Base-by-base conservation (phyloP, 148 eudicot species). In the Limonium bicolor region DNA sequence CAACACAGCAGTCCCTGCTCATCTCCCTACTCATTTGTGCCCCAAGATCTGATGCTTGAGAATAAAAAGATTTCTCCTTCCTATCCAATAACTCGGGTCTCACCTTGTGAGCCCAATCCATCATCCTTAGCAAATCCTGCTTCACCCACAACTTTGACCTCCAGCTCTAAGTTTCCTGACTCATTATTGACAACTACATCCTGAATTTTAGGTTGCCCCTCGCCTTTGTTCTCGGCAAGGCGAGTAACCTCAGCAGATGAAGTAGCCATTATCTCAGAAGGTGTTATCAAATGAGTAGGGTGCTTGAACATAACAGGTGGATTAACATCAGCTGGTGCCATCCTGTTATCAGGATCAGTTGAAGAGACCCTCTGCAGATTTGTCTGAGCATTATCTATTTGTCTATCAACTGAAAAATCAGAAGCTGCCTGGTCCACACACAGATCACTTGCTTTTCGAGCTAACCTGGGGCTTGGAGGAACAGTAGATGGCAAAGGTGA, bases 221-320 rank as follows among this genome's bases (percentile, higher is more conserved):
- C 86, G 44, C 59, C 53, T 51, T 65, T 67, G n/a, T 53, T 67
- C 49, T 76, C 95, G 31, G 46, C 47, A 46, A 56, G 39, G 54
- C 51, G 68, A 51, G 58, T 56, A 15, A 60, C 53, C 20, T 90
- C 99, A 46, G 93, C 57, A 18, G 94, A 61, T 56, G 88, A 61
- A 27, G 62, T 69, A 46, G 95, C 85, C 94, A 71, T 81, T 50
- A 88, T 71, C 66, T 90, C 99, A 31, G 84, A 64, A 39, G 99
- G 99, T 27, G 95, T 90, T 36, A 90, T 76, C 56, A 90, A 54
- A 73, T 90, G 99, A 70, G 99, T 90, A 24, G 99, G 99, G 55
- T 73, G 95, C 51, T 78, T 80, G 56, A 77, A 90, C 70, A 60
- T 73, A 31, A 56, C 36, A 46, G 71, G 75, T 36, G 69, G 67